Evolutionary conservation across 441 rosid genomes (phyloP).

Genomic region (Euphorbia schlechtendalii): DNA sequence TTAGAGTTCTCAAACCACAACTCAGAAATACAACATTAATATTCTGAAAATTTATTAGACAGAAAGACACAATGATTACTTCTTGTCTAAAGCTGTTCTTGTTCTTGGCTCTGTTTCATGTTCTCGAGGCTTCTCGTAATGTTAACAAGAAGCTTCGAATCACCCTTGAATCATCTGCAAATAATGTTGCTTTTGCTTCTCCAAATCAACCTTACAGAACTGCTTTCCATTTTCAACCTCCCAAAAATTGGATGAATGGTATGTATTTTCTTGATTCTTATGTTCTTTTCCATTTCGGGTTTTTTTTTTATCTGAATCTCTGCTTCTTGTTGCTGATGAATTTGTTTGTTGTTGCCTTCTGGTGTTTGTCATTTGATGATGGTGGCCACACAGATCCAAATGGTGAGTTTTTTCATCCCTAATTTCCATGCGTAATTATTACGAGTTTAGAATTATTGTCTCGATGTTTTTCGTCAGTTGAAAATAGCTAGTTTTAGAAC

Average conservation of each 20-base stretch:
- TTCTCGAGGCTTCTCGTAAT: constrained; percentile 57
- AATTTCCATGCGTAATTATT: neutral
- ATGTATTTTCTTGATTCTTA: no score
- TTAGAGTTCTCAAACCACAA: neutral
- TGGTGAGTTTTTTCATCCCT: constrained; percentile 47
- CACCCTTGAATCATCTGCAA: constrained; percentile 10
- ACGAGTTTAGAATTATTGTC: neutral
- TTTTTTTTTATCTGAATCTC: neutral
- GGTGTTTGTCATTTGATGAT: constrained; percentile 15
- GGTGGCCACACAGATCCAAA: constrained; percentile 61
- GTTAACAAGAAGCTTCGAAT: constrained; percentile 27
- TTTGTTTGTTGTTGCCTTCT: no score
- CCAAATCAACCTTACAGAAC: constrained; percentile 57
- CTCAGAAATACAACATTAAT: neutral
- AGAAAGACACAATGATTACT: constrained; percentile 24
- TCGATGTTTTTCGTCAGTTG: no score
- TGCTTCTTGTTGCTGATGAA: neutral
- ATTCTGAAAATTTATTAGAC: neutral
- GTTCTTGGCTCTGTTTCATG: constrained; percentile 23
- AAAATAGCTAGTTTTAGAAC: no score
- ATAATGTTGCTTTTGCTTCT: neutral
- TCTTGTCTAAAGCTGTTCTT: constrained; percentile 20
- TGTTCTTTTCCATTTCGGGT: no score
- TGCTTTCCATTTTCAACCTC: constrained; percentile 75
- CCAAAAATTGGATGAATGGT: constrained; percentile 91